phyloP scores from a whole-genome alignment of 2,329 filamentous ascomycete species.

The Pyrenophora tritici-repentis region DNA sequence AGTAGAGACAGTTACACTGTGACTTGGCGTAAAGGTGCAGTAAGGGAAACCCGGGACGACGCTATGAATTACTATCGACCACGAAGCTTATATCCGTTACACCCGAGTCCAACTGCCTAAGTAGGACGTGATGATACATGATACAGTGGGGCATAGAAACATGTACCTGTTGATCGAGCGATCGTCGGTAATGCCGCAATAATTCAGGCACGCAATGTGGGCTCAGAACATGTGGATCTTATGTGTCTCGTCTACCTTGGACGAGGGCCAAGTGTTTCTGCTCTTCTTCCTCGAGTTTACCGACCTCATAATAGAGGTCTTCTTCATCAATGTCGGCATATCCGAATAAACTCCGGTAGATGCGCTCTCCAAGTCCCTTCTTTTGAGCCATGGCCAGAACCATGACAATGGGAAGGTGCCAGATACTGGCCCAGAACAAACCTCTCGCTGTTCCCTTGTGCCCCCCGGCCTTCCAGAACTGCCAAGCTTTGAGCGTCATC shows the following conservation, averaged over 20 bases:
- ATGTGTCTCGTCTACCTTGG: constrained; percentile 12
- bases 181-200: background rate
- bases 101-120: constrained; percentile 17
- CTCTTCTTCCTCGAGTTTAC: constrained; percentile 32
- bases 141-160: constrained; percentile 28
- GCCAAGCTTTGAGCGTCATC: constrained; percentile 78
- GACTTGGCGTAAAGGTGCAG: background rate
- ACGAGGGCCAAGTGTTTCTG: constrained; percentile 14
- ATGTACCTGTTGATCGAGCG: constrained; percentile 16
- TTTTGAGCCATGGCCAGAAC: constrained; percentile 91
- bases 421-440: constrained; percentile 96
- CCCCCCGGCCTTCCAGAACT: constrained; percentile 80
- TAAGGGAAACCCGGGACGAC: background rate
- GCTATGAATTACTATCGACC: background rate
- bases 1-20: background rate
- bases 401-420: constrained; percentile 89
- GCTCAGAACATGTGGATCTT: constrained; percentile 1
- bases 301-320: constrained; percentile 42
- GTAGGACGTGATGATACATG: constrained; percentile 34
- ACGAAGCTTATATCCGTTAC: constrained; percentile 17
- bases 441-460: constrained; percentile 79
- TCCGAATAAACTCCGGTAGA: constrained; percentile 41
- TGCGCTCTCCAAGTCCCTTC: constrained; percentile 65
- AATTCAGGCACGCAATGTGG: background rate
- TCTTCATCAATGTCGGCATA: constrained; percentile 39